Evolutionary conservation across 345 rosid genomes (phyloP).

Genomic region (Erucastrum elatum): DNA sequence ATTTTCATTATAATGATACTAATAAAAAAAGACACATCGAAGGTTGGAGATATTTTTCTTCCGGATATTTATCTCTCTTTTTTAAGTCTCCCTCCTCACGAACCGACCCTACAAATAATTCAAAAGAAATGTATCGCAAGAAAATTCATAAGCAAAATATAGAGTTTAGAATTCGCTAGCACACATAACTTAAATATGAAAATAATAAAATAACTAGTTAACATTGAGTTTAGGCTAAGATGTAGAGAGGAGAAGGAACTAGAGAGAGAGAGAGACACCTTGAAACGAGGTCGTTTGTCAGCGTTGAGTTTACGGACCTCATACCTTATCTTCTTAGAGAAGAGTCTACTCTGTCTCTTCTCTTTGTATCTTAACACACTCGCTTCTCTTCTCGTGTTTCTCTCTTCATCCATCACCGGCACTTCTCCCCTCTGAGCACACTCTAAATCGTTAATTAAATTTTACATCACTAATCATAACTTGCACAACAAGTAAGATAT

Average conservation of each 20-base stretch:
- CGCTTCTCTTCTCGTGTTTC: constrained; percentile 68
- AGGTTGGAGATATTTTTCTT: constrained; percentile 24
- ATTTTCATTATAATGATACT: background rate
- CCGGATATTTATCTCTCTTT: constrained; percentile 3
- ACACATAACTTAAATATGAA: background rate
- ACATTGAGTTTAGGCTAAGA: background rate
- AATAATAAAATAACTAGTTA: background rate
- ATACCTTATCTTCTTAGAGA: constrained; percentile 82
- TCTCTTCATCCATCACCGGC: constrained; percentile 65
- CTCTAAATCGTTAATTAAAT: background rate
- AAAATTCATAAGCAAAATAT: constrained; percentile 1
- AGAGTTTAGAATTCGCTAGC: background rate
- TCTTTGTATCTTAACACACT: constrained; percentile 79
- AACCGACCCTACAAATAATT: constrained; percentile 62
- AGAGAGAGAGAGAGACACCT: constrained; percentile 40
- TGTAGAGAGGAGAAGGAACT: background rate
- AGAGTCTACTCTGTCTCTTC: constrained; percentile 64
- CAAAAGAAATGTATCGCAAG: constrained; percentile 7
- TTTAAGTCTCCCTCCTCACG: constrained; percentile 46
- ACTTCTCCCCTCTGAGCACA: constrained; percentile 60
- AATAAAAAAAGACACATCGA: background rate
- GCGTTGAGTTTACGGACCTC: constrained; percentile 80
- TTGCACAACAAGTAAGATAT: constrained; percentile 19
- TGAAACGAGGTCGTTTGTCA: constrained; percentile 74
- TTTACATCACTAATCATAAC: constrained; percentile 5